These are phyloP conservation scores for Colletotrichum noveboracense DNA, from an alignment of 2,329 filamentous ascomycete genomes.

Conservation along the genomic window DNA sequence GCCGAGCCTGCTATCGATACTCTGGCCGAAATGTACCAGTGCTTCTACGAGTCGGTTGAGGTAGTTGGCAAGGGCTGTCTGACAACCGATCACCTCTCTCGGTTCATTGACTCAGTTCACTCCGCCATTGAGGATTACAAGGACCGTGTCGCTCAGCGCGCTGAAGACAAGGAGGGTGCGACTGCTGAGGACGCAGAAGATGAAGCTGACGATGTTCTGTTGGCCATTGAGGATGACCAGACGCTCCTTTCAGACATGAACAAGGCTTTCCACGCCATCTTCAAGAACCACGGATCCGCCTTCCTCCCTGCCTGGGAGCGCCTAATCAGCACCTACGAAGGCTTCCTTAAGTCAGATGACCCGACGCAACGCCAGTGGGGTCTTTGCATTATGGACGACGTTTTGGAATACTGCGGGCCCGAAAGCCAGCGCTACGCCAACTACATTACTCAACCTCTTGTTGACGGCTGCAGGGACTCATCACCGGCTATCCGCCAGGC, in stretches of 20 bases:
- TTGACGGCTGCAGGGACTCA: slow-evolving; percentile 83
- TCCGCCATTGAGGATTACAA: slow-evolving; percentile 94
- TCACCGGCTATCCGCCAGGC: slow-evolving; percentile 94
- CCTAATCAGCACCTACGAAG: slow-evolving; percentile 83
- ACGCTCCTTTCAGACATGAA: slow-evolving; percentile 98
- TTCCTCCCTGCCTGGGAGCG: slow-evolving; percentile 91
- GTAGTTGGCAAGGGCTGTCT: slow-evolving; percentile 88
- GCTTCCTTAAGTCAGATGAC: slow-evolving; percentile 81
- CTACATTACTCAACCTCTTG: slow-evolving; percentile 85
- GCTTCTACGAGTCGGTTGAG: slow-evolving; percentile 98
- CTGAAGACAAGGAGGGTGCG: slow-evolving; percentile 76
- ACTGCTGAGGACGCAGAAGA: slow-evolving; percentile 91
- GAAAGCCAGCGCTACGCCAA: slow-evolving; percentile 87
- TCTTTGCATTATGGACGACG: slow-evolving; percentile 98
- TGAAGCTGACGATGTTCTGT: slow-evolving; percentile 82
- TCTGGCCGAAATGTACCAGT: slow-evolving; percentile 98
- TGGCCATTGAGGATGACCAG: slow-evolving; percentile 97
- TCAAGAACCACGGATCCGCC: slow-evolving; percentile 88
- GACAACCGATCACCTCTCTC: slow-evolving; percentile 77
- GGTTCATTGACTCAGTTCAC: slow-evolving; percentile 85
- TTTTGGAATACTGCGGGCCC: slow-evolving; percentile 93
- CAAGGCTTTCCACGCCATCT: slow-evolving; percentile 98
- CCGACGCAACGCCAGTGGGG: slow-evolving; percentile 97
- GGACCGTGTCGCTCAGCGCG: slow-evolving; percentile 78
- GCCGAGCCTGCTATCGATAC: slow-evolving; percentile 96